phyloP scores from a whole-genome alignment of 148 eudicot genomes.

The Cornus florida region DNA sequence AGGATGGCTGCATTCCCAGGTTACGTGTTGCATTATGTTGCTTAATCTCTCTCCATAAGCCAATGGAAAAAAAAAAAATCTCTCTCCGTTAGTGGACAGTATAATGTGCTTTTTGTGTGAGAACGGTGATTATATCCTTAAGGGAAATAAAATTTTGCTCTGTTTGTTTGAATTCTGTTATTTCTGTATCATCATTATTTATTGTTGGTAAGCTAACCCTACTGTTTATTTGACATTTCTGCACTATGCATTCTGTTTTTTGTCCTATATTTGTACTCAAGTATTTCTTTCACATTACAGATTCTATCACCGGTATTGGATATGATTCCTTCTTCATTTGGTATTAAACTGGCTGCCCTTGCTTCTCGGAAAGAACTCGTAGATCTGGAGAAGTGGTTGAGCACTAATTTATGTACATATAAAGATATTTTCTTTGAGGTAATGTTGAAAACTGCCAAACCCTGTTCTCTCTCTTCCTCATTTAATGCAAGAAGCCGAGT shows the following conservation, averaged over 20 bases:
- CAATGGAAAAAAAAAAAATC: background rate
- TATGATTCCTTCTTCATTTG: slow-evolving; percentile 63
- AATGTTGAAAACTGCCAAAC: slow-evolving; percentile 14
- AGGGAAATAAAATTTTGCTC: background rate
- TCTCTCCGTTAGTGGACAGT: background rate
- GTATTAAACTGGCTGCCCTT: slow-evolving; percentile 71
- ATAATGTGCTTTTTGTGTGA: background rate
- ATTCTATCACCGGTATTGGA: slow-evolving; percentile 69
- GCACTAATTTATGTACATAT: slow-evolving; percentile 43
- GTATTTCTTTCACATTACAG: slow-evolving; percentile 36
- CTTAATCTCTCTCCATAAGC: background rate
- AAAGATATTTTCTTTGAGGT: slow-evolving; percentile 74
- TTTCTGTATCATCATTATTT: background rate
- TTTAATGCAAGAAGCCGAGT: background rate
- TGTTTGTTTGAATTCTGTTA: background rate
- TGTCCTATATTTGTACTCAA: background rate
- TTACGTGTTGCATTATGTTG: background rate
- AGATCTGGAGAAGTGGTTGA: slow-evolving; percentile 88
- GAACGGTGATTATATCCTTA: slow-evolving; percentile 1
- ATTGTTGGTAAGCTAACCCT: slow-evolving; percentile 7
- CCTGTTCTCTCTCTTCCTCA: slow-evolving; percentile 1
- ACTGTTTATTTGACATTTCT: background rate
- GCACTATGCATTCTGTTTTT: background rate
- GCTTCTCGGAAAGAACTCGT: slow-evolving; percentile 70
- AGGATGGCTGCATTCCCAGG: background rate